Conservation (phyloP, 192 early-diverging fungal species). For the Backusella mclennaniae region DNA sequence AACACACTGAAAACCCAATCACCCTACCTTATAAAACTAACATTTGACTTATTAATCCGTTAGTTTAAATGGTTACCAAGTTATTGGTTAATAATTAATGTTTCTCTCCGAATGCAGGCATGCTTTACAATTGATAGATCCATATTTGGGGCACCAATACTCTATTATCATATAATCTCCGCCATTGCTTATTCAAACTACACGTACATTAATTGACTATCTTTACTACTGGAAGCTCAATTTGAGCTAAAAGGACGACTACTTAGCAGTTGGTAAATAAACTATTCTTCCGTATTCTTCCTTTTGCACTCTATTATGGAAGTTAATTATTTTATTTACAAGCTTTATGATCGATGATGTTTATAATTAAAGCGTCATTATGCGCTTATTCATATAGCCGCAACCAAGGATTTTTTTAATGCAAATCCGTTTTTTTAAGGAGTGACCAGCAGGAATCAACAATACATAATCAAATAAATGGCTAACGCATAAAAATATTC, state of each 20-base stretch:
- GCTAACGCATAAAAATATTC: neutral
- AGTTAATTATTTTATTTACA: slow-evolving; percentile 1
- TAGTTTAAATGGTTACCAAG: neutral
- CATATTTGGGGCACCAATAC: neutral
- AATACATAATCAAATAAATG: neutral
- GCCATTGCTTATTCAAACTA: neutral
- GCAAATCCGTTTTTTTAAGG: neutral
- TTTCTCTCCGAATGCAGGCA: neutral
- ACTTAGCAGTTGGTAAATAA: neutral
- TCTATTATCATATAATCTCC: neutral
- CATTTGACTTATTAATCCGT: neutral
- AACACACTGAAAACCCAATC: neutral
- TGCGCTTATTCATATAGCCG: neutral
- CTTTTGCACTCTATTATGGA: neutral
- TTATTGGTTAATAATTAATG: neutral
- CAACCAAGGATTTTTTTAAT: neutral
- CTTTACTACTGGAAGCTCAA: neutral
- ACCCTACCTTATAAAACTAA: neutral
- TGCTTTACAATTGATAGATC: neutral
- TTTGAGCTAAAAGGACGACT: neutral
- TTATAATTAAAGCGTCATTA: neutral
- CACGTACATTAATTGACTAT: neutral
- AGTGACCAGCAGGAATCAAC: neutral
- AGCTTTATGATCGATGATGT: neutral
- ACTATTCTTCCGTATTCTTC: neutral